Evolutionary conservation across 805 yeast genomes (phyloP).

Genomic region (Suhomyces xylopsoci): DNA sequence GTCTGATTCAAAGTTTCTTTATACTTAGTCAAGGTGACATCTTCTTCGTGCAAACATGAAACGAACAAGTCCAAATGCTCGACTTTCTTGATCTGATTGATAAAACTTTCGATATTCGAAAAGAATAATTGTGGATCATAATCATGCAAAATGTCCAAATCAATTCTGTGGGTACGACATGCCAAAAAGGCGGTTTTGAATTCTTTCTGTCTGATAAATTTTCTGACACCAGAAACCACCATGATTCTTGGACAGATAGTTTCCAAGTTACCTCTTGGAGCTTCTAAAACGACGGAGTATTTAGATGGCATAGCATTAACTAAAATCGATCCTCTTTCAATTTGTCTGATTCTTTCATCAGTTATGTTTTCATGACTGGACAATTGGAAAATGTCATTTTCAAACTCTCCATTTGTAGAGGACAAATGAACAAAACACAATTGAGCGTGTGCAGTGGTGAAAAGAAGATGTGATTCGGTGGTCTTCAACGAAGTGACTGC

Average conservation of each 20-base stretch:
- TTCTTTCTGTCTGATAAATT: constrained; percentile 52
- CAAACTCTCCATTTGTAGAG: constrained; percentile 29
- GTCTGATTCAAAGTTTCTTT: constrained; percentile 55
- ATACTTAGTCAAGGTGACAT: constrained; percentile 79
- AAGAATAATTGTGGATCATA: constrained; percentile 71
- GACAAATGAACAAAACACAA: constrained; percentile 77
- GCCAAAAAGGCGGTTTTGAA: constrained; percentile 74
- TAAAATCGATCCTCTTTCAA: constrained; percentile 89
- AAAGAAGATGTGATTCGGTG: constrained; percentile 68
- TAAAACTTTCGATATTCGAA: constrained; percentile 60
- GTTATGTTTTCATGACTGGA: constrained; percentile 18
- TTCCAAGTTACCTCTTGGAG: constrained; percentile 94
- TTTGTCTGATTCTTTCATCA: constrained; percentile 84
- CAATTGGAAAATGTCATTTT: constrained; percentile 32
- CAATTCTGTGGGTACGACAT: constrained; percentile 89
- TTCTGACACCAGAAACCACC: constrained; percentile 81
- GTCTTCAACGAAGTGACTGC: constrained; percentile 81
- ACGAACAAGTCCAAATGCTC: constrained; percentile 84
- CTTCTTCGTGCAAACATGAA: constrained; percentile 81
- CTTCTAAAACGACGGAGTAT: constrained; percentile 81
- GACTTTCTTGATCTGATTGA: constrained; percentile 64
- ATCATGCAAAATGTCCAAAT: constrained; percentile 85
- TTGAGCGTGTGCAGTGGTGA: constrained; percentile 85
- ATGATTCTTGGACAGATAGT: constrained; percentile 90
- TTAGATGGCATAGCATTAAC: constrained; percentile 79